Percentiles rank a stretch among this genome's conserved stretches.
These are phyloP conservation scores for Clitopilus hobsonii DNA, from an alignment of 768 basidiomycete species.

Conservation along the genomic window DNA sequence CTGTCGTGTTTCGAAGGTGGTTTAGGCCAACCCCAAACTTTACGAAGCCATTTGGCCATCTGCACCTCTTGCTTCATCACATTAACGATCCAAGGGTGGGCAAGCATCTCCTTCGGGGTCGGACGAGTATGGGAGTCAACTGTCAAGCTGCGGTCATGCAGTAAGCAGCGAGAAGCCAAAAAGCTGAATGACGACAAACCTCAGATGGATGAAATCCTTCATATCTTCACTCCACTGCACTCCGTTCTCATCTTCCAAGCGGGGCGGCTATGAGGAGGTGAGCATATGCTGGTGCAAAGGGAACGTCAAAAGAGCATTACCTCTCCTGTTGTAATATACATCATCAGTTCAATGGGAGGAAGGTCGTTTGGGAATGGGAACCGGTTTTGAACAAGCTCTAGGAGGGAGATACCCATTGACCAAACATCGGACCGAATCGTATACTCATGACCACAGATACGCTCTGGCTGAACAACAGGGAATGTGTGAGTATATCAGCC, in stretches of 20 bases:
- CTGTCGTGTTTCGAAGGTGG: slow-evolving; percentile 35
- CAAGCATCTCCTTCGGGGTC: slow-evolving; percentile 76
- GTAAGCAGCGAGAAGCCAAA: neutral
- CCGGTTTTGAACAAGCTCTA: slow-evolving; percentile 90
- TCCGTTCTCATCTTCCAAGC: slow-evolving; percentile 70
- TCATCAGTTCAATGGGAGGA: slow-evolving; percentile 90
- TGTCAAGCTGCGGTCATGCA: slow-evolving; percentile 26
- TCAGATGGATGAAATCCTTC: slow-evolving; percentile 86
- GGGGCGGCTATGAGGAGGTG: slow-evolving; percentile 55
- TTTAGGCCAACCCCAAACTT: slow-evolving; percentile 79
- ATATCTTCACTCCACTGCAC: slow-evolving; percentile 75
- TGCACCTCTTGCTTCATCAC: slow-evolving; percentile 80
- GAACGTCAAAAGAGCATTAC: slow-evolving; percentile 20
- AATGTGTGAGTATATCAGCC: slow-evolving; percentile 10
- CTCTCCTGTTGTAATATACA: slow-evolving; percentile 81
- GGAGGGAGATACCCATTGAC: slow-evolving; percentile 92
- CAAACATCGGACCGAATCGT: slow-evolving; percentile 96
- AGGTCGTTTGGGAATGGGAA: slow-evolving; percentile 94
- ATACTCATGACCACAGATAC: slow-evolving; percentile 88
- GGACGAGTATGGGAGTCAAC: slow-evolving; percentile 68
- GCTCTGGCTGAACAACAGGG: slow-evolving; percentile 95
- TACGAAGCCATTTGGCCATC: slow-evolving; percentile 85
- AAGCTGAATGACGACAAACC: slow-evolving; percentile 47
- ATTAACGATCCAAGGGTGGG: slow-evolving; percentile 77
- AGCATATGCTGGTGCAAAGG: slow-evolving; percentile 4